A percentile compares a stretch with the other conserved stretches of the same genome.
These are phyloP conservation scores for Sarocladium brachiariae DNA, from an alignment of 2,329 filamentous ascomycete genomes.

Conservation along the genomic window DNA sequence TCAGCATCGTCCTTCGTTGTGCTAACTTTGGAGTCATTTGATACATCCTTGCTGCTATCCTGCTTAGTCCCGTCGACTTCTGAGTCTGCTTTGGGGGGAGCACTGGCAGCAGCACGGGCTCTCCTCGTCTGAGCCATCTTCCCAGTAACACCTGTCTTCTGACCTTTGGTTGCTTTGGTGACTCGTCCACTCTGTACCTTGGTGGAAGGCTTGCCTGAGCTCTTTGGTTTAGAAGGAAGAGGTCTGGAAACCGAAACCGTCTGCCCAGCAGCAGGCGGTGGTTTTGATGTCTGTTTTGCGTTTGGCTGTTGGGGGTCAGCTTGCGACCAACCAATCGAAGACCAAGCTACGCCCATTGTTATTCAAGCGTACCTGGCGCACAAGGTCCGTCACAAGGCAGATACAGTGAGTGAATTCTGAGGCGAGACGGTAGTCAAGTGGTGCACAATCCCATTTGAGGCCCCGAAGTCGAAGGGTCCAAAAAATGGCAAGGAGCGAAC, in stretches of 20 bases:
- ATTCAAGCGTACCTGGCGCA: neutral
- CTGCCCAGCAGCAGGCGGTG: neutral
- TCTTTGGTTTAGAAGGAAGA: neutral
- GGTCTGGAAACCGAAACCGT: neutral
- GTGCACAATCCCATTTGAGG: neutral
- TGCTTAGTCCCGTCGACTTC: neutral
- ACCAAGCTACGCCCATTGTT: conserved; percentile 6
- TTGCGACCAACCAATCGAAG: neutral
- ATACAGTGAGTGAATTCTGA: neutral
- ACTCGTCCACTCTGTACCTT: neutral
- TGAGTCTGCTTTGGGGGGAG: neutral
- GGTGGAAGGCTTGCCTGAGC: neutral
- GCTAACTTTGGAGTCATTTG: neutral
- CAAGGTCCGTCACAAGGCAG: neutral
- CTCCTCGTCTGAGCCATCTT: conserved; percentile 4
- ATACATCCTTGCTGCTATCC: neutral
- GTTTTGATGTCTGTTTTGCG: neutral
- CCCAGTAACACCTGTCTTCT: neutral
- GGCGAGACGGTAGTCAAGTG: neutral
- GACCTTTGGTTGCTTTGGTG: neutral
- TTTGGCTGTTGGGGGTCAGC: conserved; percentile 4
- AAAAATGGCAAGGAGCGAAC: neutral
- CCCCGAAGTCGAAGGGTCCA: too few species aligned
- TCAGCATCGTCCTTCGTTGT: neutral
- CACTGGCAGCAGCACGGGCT: neutral